Percentiles rank a stretch among this genome's conserved stretches.
phyloP scores from a whole-genome alignment of 176 grass and related monocot species.

The Eragrostis curvula region DNA sequence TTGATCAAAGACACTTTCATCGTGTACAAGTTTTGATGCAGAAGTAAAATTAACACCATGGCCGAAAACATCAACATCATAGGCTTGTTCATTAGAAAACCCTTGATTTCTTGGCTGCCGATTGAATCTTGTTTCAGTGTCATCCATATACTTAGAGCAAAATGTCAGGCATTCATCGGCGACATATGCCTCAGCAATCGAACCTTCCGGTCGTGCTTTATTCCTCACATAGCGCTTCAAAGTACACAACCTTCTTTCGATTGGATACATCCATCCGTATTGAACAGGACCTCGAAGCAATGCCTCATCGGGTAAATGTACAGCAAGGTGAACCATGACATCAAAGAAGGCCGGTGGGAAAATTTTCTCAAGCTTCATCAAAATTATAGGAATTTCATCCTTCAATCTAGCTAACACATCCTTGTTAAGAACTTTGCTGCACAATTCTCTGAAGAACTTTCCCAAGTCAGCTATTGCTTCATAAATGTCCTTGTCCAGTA shows the following conservation, averaged over 20 bases:
- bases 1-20: background rate
- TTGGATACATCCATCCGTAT: background rate
- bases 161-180: slow-evolving; percentile 8
- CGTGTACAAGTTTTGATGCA: background rate
- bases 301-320: background rate
- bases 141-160: slow-evolving; percentile 16
- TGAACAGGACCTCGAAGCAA: background rate
- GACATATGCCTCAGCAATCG: slow-evolving; percentile 23
- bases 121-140: slow-evolving; percentile 21
- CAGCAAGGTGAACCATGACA: background rate
- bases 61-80: background rate
- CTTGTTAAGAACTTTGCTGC: background rate
- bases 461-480: background rate
- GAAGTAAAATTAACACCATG: background rate
- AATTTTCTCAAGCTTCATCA: slow-evolving; percentile 37
- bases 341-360: slow-evolving; percentile 1
- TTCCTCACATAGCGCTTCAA: background rate
- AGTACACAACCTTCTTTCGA: background rate
- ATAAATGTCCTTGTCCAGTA: background rate
- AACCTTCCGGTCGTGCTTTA: background rate
- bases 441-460: background rate
- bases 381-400: background rate
- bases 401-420: background rate
- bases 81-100: background rate
- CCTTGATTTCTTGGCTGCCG: background rate